Base-by-base conservation (phyloP, 1,284 basidiomycete species). In the Leccinum pallidistipes region DNA sequence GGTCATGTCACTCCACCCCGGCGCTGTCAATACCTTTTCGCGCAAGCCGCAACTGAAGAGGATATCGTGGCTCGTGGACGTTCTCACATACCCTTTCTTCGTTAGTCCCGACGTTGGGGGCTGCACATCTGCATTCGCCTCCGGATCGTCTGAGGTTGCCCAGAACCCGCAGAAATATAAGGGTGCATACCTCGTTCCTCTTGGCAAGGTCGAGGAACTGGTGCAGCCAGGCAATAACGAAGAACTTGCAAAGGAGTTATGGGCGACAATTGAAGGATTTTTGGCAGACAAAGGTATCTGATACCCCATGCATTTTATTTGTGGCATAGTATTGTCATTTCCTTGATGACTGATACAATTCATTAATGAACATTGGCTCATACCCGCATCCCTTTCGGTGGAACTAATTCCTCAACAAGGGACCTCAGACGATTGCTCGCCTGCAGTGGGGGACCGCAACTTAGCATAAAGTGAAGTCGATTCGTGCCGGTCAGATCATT, bases 91-190 rank as follows among this genome's bases (percentile, higher is more conserved):
- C 57, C 55, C 71, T 21, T 77, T 81, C 49, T 76, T 81, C 56
- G 66, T 66, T 1, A 55, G 68, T 4, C 73, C 78, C 5, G 76
- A 79, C n/a, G 69, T 78, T 2, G 83, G 80, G 45, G 78, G 77
- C 0, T 74, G 78, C 61, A 79, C 76, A 8, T 74, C 80, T 1
- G 76, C 78, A 29, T 79, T 85, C 60, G 83, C 81, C 2, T 82
- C 83, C 0, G 80, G 77, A 2, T 78, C 79, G 8, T 73, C 79
- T 0, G 67, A 72, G 2, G 70, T 83, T 1, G 67, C 64, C 3
- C 69, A 72, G 3, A 64, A 80, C n/a, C 62, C 72, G 14, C 72
- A 77, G n/a, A 76, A 74, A 55, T 85, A 80, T 65, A 78, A 76
- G 56, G 83, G 81, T 1, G 74, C 71, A n/a, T 85, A 80, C 65